Percentiles rank a stretch among this genome's conserved stretches.
Conservation (phyloP, 352 stramenopile species). For the Phytophthora podocarpi region DNA sequence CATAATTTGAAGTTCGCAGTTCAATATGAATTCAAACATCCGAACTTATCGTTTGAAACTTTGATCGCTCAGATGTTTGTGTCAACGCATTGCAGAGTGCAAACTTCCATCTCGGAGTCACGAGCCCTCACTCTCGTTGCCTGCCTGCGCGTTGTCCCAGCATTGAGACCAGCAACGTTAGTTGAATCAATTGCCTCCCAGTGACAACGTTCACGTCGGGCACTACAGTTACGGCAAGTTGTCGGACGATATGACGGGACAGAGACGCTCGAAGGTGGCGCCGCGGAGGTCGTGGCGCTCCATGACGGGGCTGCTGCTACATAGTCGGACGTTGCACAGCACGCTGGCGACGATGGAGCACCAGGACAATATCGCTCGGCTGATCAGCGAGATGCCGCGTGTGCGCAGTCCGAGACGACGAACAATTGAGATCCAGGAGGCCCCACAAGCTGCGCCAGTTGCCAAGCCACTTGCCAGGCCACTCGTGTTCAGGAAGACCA, state of each 20-base stretch:
- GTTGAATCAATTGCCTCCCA: not conserved
- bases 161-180: not conserved
- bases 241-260: slow-evolving; percentile 18
- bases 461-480: slow-evolving; percentile 35
- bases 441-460: not conserved
- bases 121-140: not conserved
- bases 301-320: slow-evolving; percentile 38
- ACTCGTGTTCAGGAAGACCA: slow-evolving; percentile 61
- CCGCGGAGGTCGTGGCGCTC: slow-evolving; percentile 33
- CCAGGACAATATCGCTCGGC: slow-evolving; percentile 36
- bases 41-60: slow-evolving; percentile 27
- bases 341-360: slow-evolving; percentile 41
- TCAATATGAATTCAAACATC: slow-evolving; percentile 42
- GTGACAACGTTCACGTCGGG: slow-evolving; percentile 3
- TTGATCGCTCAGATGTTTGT: not conserved
- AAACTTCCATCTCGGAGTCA: slow-evolving; percentile 32
- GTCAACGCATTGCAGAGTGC: too few relatives aligned
- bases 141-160: not conserved
- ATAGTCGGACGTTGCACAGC: slow-evolving; percentile 44
- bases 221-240: slow-evolving; percentile 17
- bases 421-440: slow-evolving; percentile 6
- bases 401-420: slow-evolving; percentile 10
- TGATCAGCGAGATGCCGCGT: slow-evolving; percentile 22
- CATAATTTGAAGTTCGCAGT: not conserved
- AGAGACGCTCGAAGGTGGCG: slow-evolving; percentile 50